These are phyloP conservation scores for Aschersonia sp. DNA, from an alignment of 2,329 filamentous ascomycete genomes.

Conservation along the genomic window DNA sequence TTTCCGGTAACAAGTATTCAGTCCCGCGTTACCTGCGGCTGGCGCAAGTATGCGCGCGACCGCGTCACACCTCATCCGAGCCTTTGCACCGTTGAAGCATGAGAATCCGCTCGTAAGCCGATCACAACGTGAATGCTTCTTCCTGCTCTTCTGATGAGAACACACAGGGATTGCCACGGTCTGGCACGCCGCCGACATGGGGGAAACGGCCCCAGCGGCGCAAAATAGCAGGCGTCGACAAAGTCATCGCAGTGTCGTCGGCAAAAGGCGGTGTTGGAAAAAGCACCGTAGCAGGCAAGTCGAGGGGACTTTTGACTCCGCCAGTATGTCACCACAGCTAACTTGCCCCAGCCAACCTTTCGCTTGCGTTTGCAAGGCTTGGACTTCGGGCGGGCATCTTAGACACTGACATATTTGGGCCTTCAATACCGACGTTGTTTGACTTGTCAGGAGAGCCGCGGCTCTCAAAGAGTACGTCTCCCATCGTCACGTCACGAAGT, in stretches of 20 bases:
- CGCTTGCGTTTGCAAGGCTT: slow-evolving; percentile 68
- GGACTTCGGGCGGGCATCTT: slow-evolving; percentile 77
- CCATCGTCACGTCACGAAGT: too few species aligned
- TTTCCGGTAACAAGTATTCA: too few species aligned
- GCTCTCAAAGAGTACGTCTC: slow-evolving; percentile 50
- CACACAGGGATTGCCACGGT: slow-evolving; percentile 71
- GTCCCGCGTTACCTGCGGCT: neutral
- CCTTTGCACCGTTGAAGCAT: slow-evolving; percentile 34
- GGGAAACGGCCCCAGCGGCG: slow-evolving; percentile 69
- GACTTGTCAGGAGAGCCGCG: slow-evolving; percentile 68
- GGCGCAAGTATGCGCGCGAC: slow-evolving; percentile 21
- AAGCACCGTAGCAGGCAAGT: slow-evolving; percentile 70
- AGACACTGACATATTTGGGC: slow-evolving; percentile 93
- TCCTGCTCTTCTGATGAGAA: neutral
- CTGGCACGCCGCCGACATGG: slow-evolving; percentile 40
- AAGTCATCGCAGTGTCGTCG: slow-evolving; percentile 92
- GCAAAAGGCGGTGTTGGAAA: slow-evolving; percentile 98
- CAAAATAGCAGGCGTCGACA: slow-evolving; percentile 70
- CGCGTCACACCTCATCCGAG: slow-evolving; percentile 20
- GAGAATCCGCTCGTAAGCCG: slow-evolving; percentile 69
- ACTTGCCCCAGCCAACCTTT: slow-evolving; percentile 52
- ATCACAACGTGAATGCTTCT: neutral
- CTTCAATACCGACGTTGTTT: slow-evolving; percentile 82
- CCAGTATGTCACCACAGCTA: neutral
- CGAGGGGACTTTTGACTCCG: neutral